Conservation (phyloP, 2,329 filamentous ascomycete species). For the Pseudopyrenochaeta lycopersici region DNA sequence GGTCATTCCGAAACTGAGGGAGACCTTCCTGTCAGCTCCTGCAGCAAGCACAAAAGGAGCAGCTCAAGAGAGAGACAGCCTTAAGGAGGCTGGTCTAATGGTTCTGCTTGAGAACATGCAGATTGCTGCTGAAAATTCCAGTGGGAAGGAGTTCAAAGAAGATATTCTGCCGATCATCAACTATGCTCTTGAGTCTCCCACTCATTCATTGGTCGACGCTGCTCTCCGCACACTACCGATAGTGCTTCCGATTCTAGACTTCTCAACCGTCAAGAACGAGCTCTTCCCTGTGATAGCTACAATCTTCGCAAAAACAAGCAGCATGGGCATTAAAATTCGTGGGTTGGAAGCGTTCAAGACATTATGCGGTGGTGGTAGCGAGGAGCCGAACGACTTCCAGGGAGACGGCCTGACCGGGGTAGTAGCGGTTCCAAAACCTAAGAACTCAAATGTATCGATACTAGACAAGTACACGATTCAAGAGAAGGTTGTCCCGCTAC, state of each 20-base stretch:
- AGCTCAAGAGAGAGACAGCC: constrained; percentile 76
- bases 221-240: constrained; percentile 79
- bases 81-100: constrained; percentile 89
- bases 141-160: constrained; percentile 94
- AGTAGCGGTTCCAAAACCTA: constrained; percentile 62
- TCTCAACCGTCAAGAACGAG: constrained; percentile 96
- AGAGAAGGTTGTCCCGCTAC: constrained; percentile 90
- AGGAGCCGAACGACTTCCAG: constrained; percentile 41
- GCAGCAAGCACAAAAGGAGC: constrained; percentile 50
- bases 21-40: constrained; percentile 75
- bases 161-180: constrained; percentile 89
- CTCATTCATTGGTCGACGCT: constrained; percentile 87
- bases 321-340: constrained; percentile 91
- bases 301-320: constrained; percentile 93
- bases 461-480: constrained; percentile 98
- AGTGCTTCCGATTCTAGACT: constrained; percentile 89
- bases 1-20: constrained; percentile 83
- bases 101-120: constrained; percentile 86
- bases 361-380: constrained; percentile 77
- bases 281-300: constrained; percentile 90
- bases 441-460: constrained; percentile 75
- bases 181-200: constrained; percentile 85
- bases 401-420: constrained; percentile 82
- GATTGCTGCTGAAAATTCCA: constrained; percentile 79
- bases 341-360: constrained; percentile 90